A percentile compares a stretch with the other conserved stretches of the same genome.
These are phyloP conservation scores for Solanum dulcamara DNA, from an alignment of 257 asterid species.

Conservation along the genomic window DNA sequence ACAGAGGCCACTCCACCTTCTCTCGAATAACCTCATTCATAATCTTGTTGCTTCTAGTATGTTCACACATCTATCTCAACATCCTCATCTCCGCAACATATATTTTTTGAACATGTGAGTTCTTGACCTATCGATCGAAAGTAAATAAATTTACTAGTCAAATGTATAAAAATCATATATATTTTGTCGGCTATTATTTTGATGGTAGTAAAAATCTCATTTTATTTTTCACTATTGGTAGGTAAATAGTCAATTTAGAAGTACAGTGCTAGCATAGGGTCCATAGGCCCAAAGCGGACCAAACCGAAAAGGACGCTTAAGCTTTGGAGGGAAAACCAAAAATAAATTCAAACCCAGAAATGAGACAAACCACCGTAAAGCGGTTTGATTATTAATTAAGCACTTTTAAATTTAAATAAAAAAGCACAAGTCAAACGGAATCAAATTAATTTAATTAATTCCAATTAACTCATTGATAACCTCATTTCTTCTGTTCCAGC, in stretches of 20 bases:
- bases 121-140: no score
- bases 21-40: no score
- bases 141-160: no score
- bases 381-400: background rate
- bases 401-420: background rate
- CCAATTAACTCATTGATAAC: background rate
- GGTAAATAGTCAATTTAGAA: background rate
- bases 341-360: background rate
- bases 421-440: background rate
- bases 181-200: no score
- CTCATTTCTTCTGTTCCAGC: background rate
- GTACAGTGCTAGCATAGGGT: background rate
- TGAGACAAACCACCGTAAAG: background rate
- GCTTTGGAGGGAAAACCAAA: background rate
- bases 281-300: background rate
- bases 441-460: background rate
- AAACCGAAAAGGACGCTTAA: background rate
- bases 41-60: no score
- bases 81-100: no score
- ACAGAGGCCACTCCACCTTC: no score
- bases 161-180: no score
- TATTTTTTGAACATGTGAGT: no score
- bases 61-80: no score
- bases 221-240: background rate
- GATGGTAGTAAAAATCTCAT: no score